These are phyloP conservation scores for Apiospora rasikravindrae DNA, from an alignment of 2,329 filamentous ascomycete genomes.

Conservation along the genomic window DNA sequence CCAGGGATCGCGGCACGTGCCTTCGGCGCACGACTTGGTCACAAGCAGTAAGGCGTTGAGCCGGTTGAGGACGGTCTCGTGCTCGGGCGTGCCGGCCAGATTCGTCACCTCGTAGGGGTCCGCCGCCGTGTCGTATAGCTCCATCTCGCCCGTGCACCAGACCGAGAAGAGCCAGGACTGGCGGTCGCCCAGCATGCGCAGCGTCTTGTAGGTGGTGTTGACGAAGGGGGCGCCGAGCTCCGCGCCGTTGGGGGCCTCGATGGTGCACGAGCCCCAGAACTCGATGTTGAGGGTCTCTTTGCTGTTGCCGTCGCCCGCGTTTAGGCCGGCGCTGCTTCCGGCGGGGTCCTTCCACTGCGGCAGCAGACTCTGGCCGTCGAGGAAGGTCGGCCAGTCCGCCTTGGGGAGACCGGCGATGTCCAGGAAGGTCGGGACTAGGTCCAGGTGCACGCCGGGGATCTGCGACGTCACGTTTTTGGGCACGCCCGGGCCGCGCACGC, in stretches of 20 bases:
- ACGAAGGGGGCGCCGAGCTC: background rate
- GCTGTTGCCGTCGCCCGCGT: constrained; percentile 25
- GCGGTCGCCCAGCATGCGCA: constrained; percentile 44
- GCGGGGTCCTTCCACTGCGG: constrained; percentile 44
- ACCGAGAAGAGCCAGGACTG: constrained; percentile 59
- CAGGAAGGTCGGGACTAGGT: constrained; percentile 52
- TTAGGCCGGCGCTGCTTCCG: constrained; percentile 25
- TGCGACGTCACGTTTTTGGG: constrained; percentile 39
- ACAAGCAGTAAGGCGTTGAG: constrained; percentile 10
- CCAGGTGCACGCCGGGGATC: constrained; percentile 49
- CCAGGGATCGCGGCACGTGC: constrained; percentile 8
- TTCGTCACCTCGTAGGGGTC: constrained; percentile 19
- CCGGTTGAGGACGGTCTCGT: background rate
- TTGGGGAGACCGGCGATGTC: constrained; percentile 26
- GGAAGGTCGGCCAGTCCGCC: constrained; percentile 26
- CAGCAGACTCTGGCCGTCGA: constrained; percentile 31
- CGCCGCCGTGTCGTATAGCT: constrained; percentile 55
- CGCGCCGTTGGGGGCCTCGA: constrained; percentile 21
- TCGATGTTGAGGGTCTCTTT: constrained; percentile 52
- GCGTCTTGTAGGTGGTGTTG: constrained; percentile 51
- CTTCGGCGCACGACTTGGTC: constrained; percentile 1
- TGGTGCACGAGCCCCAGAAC: constrained; percentile 40
- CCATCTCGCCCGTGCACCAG: constrained; percentile 61
- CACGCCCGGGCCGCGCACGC: constrained; percentile 50
- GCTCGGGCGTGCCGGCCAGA: background rate